These are phyloP conservation scores for Quercus phellos DNA, from an alignment of 331 rosid species.

Conservation along the genomic window DNA sequence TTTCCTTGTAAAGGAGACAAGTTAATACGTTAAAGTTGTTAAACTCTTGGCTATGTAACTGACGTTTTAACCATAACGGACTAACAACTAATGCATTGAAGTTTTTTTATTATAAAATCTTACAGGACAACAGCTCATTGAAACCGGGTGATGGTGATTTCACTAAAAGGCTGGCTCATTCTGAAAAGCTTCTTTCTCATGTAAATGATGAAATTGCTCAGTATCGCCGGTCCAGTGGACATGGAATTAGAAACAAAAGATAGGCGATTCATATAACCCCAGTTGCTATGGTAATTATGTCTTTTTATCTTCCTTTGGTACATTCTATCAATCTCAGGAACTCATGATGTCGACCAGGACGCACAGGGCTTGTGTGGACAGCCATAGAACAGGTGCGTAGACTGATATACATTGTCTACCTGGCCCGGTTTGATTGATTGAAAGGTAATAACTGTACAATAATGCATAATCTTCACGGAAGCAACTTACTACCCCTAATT, in stretches of 20 bases:
- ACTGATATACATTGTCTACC: background rate
- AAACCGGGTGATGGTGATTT: conserved; percentile 38
- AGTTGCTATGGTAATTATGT: background rate
- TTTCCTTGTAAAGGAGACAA: too few relatives aligned
- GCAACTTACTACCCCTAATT: too few relatives aligned
- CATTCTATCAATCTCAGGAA: background rate
- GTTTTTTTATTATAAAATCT: conserved; percentile 12
- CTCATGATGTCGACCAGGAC: background rate
- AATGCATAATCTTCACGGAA: too few relatives aligned
- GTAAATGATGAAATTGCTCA: conserved; percentile 55
- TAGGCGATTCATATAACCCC: conserved; percentile 13
- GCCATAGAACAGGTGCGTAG: background rate
- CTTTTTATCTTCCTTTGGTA: background rate
- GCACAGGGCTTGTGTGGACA: conserved; percentile 1
- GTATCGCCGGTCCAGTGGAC: conserved; percentile 31
- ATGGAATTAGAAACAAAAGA: conserved; percentile 12
- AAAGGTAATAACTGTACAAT: background rate
- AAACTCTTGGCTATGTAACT: background rate
- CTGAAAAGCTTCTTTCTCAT: conserved; percentile 54
- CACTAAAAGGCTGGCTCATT: conserved; percentile 47
- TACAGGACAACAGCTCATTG: conserved; percentile 34
- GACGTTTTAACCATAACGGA: background rate
- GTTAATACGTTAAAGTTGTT: too few relatives aligned
- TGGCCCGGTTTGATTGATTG: background rate
- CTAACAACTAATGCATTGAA: conserved; percentile 4